Evolutionary conservation across 768 basidiomycete species (phyloP).

Genomic region (Suillus brevipes): DNA sequence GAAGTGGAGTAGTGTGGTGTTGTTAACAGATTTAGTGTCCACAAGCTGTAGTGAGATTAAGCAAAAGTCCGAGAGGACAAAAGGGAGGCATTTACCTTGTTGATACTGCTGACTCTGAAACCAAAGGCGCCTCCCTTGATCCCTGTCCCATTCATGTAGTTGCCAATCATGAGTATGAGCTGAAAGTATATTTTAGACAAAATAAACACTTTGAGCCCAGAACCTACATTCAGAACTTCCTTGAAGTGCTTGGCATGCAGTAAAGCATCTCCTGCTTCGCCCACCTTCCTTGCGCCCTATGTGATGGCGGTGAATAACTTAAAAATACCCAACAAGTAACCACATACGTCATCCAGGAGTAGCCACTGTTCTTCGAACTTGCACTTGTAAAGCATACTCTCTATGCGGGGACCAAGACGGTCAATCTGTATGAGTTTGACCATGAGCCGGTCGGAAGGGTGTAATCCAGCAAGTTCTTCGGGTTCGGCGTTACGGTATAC

Average conservation of each 20-base stretch:
- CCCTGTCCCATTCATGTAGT: conserved; percentile 97
- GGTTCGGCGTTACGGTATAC: conserved; percentile 84
- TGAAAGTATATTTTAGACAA: conserved; percentile 23
- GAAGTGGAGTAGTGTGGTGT: conserved; percentile 93
- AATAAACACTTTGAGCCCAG: conserved; percentile 21
- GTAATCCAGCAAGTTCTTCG: conserved; percentile 84
- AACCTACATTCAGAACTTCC: conserved; percentile 74
- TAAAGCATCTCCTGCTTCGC: conserved; percentile 77
- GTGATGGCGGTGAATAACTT: not conserved
- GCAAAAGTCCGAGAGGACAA: not conserved
- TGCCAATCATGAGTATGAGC: conserved; percentile 94
- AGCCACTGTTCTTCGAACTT: conserved; percentile 85
- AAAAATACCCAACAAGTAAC: not conserved
- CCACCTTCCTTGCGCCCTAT: conserved; percentile 79
- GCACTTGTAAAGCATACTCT: conserved; percentile 93
- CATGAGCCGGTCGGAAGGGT: conserved; percentile 95
- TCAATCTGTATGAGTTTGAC: conserved; percentile 95
- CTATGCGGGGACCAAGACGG: conserved; percentile 80
- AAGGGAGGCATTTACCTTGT: conserved; percentile 60
- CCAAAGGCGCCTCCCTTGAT: conserved; percentile 96
- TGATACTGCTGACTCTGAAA: conserved; percentile 96
- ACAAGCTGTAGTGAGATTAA: conserved; percentile 63
- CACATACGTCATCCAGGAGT: conserved; percentile 75
- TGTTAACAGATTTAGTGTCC: conserved; percentile 95
- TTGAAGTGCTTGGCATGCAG: conserved; percentile 86